These are phyloP conservation scores for Pseudocercospora eumusae DNA, from an alignment of 2,329 filamentous ascomycete genomes.

Conservation along the genomic window DNA sequence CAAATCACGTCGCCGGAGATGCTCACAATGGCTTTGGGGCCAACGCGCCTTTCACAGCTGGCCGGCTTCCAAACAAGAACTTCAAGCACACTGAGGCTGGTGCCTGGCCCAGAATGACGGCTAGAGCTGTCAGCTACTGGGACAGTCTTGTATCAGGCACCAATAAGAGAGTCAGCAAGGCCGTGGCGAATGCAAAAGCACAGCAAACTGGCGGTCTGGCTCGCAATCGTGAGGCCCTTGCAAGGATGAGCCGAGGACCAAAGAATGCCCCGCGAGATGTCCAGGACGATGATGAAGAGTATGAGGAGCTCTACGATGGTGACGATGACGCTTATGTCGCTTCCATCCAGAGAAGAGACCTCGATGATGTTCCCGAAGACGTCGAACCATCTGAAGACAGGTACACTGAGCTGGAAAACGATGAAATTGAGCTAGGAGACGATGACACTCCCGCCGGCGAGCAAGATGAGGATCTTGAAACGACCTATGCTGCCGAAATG, in stretches of 20 bases:
- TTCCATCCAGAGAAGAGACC: neutral
- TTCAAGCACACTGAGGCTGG: neutral
- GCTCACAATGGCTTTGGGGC: neutral
- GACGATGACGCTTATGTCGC: constrained; percentile 2
- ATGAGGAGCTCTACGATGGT: neutral
- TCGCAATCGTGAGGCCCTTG: neutral
- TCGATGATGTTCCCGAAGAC: neutral
- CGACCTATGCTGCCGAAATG: neutral
- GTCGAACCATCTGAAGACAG: neutral
- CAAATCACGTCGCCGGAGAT: neutral
- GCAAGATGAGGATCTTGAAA: neutral
- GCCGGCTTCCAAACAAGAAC: neutral
- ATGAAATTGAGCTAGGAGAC: neutral
- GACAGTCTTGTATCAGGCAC: neutral
- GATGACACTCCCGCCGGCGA: neutral
- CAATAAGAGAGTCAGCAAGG: neutral
- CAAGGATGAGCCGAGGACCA: neutral
- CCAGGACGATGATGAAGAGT: neutral
- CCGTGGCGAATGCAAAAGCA: neutral
- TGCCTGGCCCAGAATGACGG: constrained; percentile 4
- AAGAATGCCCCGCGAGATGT: neutral
- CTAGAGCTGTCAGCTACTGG: constrained; percentile 3
- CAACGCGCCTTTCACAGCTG: neutral
- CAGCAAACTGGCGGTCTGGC: neutral
- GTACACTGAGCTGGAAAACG: neutral